phyloP scores from a whole-genome alignment of 805 yeast genomes.

The Cyberlindnera petersonii region DNA sequence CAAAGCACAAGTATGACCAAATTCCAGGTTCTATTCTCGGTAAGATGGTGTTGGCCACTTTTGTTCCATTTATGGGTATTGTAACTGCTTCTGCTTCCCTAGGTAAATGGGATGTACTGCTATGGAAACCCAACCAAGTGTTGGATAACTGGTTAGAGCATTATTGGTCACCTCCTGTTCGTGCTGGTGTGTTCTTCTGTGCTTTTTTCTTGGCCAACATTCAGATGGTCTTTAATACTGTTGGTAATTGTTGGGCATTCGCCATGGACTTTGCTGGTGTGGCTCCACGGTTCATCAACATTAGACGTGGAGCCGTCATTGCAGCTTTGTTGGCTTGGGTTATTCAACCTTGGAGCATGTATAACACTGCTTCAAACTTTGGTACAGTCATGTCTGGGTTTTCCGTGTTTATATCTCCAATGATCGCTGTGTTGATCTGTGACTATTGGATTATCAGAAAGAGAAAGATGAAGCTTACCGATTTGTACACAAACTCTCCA shows the following conservation, averaged over 20 bases:
- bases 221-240: slow-evolving; percentile 13
- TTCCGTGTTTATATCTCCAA: slow-evolving; percentile 32
- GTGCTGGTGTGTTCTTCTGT: slow-evolving; percentile 40
- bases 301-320: slow-evolving; percentile 33
- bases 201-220: background rate
- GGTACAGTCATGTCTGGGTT: slow-evolving; percentile 33
- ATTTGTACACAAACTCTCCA: slow-evolving; percentile 28
- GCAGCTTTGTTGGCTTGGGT: slow-evolving; percentile 31
- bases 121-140: slow-evolving; percentile 36
- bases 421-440: slow-evolving; percentile 34
- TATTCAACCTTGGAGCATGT: slow-evolving; percentile 35
- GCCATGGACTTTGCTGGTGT: slow-evolving; percentile 26
- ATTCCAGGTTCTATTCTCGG: slow-evolving; percentile 28
- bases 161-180: slow-evolving; percentile 29
- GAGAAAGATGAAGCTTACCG: slow-evolving; percentile 32
- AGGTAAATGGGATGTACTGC: slow-evolving; percentile 31
- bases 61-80: slow-evolving; percentile 37
- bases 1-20: slow-evolving; percentile 24
- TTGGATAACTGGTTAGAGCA: slow-evolving; percentile 35
- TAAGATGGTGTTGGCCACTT: slow-evolving; percentile 31
- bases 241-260: slow-evolving; percentile 29
- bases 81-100: slow-evolving; percentile 34
- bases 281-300: slow-evolving; percentile 24
- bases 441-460: slow-evolving; percentile 37
- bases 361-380: slow-evolving; percentile 30